Conservation (phyloP, 371 early-diverging fungal genomes). For the Mucor velutinosus region DNA sequence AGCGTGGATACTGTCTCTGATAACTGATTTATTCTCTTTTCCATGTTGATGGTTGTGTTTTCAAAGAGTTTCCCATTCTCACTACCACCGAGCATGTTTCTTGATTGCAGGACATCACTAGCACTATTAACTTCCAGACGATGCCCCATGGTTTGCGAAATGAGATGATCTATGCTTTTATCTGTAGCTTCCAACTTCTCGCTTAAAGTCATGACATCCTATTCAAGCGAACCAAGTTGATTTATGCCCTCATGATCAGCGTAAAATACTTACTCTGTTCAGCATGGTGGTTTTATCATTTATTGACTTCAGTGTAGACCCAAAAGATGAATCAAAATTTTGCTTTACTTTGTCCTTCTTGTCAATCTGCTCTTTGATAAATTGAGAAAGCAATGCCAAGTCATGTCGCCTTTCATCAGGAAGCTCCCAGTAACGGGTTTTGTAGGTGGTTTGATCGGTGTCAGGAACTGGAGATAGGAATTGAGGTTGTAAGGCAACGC, state of each 20-base stretch:
- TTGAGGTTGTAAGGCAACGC: no score
- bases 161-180: slow-evolving; percentile 9
- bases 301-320: slow-evolving; percentile 7
- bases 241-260: no score
- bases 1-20: slow-evolving; percentile 1
- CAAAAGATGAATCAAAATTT: slow-evolving; percentile 13
- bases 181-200: slow-evolving; percentile 9
- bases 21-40: slow-evolving; percentile 5
- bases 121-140: slow-evolving; percentile 11
- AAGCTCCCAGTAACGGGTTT: slow-evolving; percentile 29
- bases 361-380: slow-evolving; percentile 17
- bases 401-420: slow-evolving; percentile 21
- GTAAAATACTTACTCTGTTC: slow-evolving; percentile 10
- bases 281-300: background rate
- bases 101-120: slow-evolving; percentile 7
- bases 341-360: slow-evolving; percentile 13
- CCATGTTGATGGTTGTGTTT: background rate
- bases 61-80: slow-evolving; percentile 22
- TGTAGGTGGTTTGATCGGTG: no score
- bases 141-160: slow-evolving; percentile 8
- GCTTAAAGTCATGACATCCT: slow-evolving; percentile 21
- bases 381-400: slow-evolving; percentile 14
- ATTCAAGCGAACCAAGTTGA: background rate
- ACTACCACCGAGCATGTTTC: slow-evolving; percentile 9
- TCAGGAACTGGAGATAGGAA: no score